Base-by-base conservation (phyloP, 2,329 filamentous ascomycete genomes). In the Aspergillus ustus region DNA sequence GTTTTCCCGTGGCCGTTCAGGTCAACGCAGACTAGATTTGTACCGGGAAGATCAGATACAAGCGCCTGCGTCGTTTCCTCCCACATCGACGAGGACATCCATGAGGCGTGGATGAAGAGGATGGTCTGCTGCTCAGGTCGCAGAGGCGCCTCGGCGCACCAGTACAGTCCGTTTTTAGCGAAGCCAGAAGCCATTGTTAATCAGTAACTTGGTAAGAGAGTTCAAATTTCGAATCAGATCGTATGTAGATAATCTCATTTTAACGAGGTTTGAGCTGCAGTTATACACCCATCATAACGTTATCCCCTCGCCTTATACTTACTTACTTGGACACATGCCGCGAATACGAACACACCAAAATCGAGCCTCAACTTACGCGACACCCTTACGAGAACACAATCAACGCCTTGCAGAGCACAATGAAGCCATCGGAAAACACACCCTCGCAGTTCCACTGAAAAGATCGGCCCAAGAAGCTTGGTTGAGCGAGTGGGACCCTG, bases 21-120 rank as follows among this genome's bases (percentile, higher is more conserved):
- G 34, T 40, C 34, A 5, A 40, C 37, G 2, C 43, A 13, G 20
- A 58, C 25, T 11, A 58, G 46, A 17, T 58, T 58, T 7, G 28
- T 40, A 3, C 34, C 22, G 11, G 45, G n/a, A 2, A 58, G n/a
- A 4, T 44, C 9, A 17, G 29, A n/a, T 15, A 9, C 29, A 5
- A 58, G 55, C 34, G 40, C 40, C n/a, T 52, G 45, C 1, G 40
- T n/a, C 7, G 29, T 49, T 44, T 59, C 56, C 20, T 52, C 48
- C 56, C 56, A 59, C 56, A 59, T 59, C 3, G 48, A 17, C 13
- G 49, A 52, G 1, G 56, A 59, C 56, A 59, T 59, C 56, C 56
- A 59, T 19, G 56, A 59, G 29, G 56, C 56, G n/a, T 59, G 56
- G 22, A 59, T 52, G 37, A 59, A 52, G 13, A 59, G 29, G 19